Conservation (phyloP, 306 rosid species). For the Betula pendula region DNA sequence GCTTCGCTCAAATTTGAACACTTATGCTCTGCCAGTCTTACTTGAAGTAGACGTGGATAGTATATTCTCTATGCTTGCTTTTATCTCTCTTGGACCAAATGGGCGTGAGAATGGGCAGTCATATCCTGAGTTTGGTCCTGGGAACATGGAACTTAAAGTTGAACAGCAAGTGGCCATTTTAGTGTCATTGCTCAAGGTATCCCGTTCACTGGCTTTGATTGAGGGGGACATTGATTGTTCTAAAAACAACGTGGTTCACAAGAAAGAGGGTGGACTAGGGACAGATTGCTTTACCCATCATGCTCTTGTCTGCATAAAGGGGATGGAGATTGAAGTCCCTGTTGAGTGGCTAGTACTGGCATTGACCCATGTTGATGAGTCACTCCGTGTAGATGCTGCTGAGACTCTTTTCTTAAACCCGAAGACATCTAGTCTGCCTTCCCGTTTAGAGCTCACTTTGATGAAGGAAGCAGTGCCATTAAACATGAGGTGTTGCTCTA, state of each 20-base stretch:
- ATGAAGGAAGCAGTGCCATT: conserved; percentile 86
- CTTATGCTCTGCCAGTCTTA: conserved; percentile 81
- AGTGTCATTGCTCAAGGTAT: conserved; percentile 91
- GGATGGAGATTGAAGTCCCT: conserved; percentile 62
- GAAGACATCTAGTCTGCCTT: conserved; percentile 86
- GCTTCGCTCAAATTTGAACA: conserved; percentile 87
- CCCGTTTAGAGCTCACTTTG: conserved; percentile 82
- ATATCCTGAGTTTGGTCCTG: conserved; percentile 45
- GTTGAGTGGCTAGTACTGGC: conserved; percentile 91
- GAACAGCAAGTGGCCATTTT: conserved; percentile 92
- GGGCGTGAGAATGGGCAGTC: conserved; percentile 40
- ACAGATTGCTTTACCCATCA: conserved; percentile 29
- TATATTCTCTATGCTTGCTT: conserved; percentile 83
- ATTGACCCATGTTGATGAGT: conserved; percentile 87
- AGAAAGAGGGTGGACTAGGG: conserved; percentile 30
- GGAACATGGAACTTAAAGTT: conserved; percentile 55
- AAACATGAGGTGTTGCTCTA: conserved; percentile 94
- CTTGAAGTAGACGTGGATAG: conserved; percentile 86
- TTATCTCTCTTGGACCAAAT: conserved; percentile 64
- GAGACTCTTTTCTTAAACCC: conserved; percentile 90
- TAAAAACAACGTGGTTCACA: conserved; percentile 35
- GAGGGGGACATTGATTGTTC: conserved; percentile 92
- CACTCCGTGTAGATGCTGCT: conserved; percentile 94
- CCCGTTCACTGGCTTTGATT: conserved; percentile 85
- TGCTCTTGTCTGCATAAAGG: conserved; percentile 81